These are phyloP conservation scores for Bryoglossum gracile DNA, from an alignment of 495 filamentous ascomycete species.

Conservation along the genomic window DNA sequence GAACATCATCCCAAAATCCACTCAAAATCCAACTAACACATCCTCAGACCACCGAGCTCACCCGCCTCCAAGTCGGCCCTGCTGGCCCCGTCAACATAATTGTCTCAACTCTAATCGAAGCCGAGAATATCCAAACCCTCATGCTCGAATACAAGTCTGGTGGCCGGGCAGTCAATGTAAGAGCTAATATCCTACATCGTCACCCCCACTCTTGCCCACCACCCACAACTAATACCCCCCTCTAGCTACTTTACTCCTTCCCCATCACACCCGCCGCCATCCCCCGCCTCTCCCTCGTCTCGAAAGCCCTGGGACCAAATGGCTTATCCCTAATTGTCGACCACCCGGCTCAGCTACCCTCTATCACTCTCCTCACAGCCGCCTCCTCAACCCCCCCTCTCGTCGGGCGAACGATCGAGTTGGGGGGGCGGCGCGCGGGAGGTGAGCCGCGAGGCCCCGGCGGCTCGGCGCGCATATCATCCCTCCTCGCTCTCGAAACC, in stretches of 20 bases:
- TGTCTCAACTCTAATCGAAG: conserved; percentile 72
- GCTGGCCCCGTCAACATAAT: conserved; percentile 54
- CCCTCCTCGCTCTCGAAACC: conserved; percentile 35
- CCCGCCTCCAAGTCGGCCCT: conserved; percentile 63
- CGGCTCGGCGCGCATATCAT: conserved; percentile 45
- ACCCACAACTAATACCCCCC: conserved; percentile 3
- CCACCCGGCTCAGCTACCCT: conserved; percentile 52
- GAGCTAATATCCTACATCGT: too few relatives aligned
- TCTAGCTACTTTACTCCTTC: conserved; percentile 72
- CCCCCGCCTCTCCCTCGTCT: conserved; percentile 47
- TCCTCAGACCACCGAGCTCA: conserved; percentile 60
- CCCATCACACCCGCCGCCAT: conserved; percentile 59
- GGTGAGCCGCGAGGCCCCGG: conserved; percentile 43
- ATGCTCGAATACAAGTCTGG: conserved; percentile 47
- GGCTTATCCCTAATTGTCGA: conserved; percentile 66
- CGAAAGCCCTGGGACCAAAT: conserved; percentile 38
- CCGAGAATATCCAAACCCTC: conserved; percentile 58
- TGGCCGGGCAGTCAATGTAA: conserved; percentile 50
- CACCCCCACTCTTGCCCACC: neutral
- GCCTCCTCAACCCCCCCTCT: conserved; percentile 37
- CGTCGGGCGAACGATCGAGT: conserved; percentile 73
- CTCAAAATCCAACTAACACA: neutral
- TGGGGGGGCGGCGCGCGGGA: conserved; percentile 70
- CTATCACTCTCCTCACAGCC: conserved; percentile 33
- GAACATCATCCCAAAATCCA: too few relatives aligned